Conservation (phyloP, 441 rosid species). For the Macaranga tanarius region DNA sequence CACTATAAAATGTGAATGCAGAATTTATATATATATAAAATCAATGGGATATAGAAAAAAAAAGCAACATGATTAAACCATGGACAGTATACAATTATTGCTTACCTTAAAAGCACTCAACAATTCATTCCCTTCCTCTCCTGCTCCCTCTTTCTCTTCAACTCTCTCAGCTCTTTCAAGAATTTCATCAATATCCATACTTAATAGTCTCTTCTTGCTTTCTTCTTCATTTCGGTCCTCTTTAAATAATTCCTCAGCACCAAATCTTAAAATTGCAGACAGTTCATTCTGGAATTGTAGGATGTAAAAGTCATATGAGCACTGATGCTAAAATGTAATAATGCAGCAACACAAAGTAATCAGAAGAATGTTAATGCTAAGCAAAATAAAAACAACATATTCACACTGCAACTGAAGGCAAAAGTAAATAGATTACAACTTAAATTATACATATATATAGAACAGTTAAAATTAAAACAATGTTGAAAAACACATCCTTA, state of each 20-base stretch:
- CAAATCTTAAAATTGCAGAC: constrained; percentile 97
- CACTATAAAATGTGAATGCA: constrained; percentile 4
- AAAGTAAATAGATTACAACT: background rate
- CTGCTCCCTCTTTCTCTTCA: constrained; percentile 69
- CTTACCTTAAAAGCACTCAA: constrained; percentile 98
- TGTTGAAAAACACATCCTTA: constrained; percentile 33
- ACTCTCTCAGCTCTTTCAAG: constrained; percentile 99
- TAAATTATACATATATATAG: background rate
- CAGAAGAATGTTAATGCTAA: background rate
- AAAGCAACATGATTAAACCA: constrained; percentile 11
- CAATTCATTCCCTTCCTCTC: constrained; percentile 71
- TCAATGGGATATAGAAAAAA: background rate
- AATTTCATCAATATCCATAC: constrained; percentile 98
- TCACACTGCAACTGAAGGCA: background rate
- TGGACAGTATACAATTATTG: background rate
- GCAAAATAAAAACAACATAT: background rate
- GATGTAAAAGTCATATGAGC: constrained; percentile 15
- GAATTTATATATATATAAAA: constrained; percentile 10
- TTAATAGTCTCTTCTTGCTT: constrained; percentile 81
- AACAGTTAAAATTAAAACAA: background rate
- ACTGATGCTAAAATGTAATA: background rate
- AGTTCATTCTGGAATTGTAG: constrained; percentile 78
- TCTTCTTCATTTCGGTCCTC: constrained; percentile 97
- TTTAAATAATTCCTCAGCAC: constrained; percentile 98
- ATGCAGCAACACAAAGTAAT: background rate